phyloP scores from a whole-genome alignment of 2,329 filamentous ascomycete species.

The Alternaria viburni region DNA sequence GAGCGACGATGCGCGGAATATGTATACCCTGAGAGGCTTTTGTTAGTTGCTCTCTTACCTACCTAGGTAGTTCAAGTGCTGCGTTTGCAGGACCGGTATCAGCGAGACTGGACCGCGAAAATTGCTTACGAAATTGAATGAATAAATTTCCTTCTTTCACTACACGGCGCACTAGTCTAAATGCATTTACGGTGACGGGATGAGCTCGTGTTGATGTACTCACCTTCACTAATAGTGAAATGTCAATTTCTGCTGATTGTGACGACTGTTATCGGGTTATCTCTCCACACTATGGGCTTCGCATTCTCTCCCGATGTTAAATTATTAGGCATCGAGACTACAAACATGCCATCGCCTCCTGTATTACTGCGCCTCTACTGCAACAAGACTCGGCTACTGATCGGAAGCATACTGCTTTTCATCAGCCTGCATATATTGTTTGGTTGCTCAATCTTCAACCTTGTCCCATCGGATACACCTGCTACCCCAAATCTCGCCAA shows the following conservation, averaged over 20 bases:
- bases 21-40: not conserved
- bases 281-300: not conserved
- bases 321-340: not conserved
- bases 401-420: not conserved
- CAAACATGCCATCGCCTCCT: not conserved
- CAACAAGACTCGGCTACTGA: not conserved
- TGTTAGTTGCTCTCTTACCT: not conserved
- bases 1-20: not conserved
- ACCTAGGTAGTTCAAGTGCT: not conserved
- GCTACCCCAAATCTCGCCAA: not conserved
- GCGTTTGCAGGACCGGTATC: not conserved
- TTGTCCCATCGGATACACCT: not conserved
- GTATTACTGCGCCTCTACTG: not conserved
- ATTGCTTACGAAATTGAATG: conserved; percentile 2
- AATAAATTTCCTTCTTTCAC: not conserved
- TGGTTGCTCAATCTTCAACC: not conserved
- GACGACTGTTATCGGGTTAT: not conserved
- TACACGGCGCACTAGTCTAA: not conserved
- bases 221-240: not conserved
- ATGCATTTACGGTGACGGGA: not conserved
- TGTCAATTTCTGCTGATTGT: not conserved
- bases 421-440: not conserved
- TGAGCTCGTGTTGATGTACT: not conserved
- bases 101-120: conserved; percentile 29
- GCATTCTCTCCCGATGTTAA: not conserved